phyloP scores from a whole-genome alignment of 2,329 filamentous ascomycete genomes.

The Paradendryphiella salina region DNA sequence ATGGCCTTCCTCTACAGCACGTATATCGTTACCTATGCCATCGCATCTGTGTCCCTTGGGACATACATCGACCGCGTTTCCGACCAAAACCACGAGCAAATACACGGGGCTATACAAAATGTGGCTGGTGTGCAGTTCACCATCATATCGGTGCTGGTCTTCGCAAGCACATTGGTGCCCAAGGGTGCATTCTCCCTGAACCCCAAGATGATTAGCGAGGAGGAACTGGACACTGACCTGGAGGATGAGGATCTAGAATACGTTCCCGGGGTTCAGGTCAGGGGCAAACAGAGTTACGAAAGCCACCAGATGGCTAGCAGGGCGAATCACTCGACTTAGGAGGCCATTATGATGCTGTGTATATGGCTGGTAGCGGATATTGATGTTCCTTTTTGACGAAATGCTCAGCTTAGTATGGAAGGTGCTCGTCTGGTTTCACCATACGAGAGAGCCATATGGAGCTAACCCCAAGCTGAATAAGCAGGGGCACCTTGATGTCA shows the following conservation, averaged over 20 bases:
- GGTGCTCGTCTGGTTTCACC: not conserved
- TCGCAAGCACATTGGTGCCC: slow-evolving; percentile 54
- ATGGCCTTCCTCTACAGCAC: slow-evolving; percentile 58
- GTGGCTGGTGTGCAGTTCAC: slow-evolving; percentile 56
- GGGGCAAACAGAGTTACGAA: slow-evolving; percentile 26
- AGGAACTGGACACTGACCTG: slow-evolving; percentile 43
- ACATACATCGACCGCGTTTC: slow-evolving; percentile 53
- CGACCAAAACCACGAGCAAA: slow-evolving; percentile 42
- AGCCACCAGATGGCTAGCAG: slow-evolving; percentile 31
- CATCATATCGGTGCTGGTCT: slow-evolving; percentile 49
- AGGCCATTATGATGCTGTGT: not conserved
- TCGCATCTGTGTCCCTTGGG: slow-evolving; percentile 52
- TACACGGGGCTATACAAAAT: slow-evolving; percentile 49
- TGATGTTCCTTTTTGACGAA: not conserved
- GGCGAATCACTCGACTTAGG: slow-evolving; percentile 17
- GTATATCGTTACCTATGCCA: slow-evolving; percentile 55
- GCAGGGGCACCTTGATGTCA: not conserved
- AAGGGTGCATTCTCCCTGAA: slow-evolving; percentile 52
- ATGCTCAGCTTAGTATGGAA: not conserved
- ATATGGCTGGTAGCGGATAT: not conserved
- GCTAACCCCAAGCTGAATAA: not conserved
- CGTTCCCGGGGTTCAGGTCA: slow-evolving; percentile 22
- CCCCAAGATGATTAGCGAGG: slow-evolving; percentile 49
- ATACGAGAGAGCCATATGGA: not conserved
- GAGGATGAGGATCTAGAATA: slow-evolving; percentile 35